Evolutionary conservation across 2,329 filamentous ascomycete genomes (phyloP).

Genomic region (Colletotrichum plurivorum): DNA sequence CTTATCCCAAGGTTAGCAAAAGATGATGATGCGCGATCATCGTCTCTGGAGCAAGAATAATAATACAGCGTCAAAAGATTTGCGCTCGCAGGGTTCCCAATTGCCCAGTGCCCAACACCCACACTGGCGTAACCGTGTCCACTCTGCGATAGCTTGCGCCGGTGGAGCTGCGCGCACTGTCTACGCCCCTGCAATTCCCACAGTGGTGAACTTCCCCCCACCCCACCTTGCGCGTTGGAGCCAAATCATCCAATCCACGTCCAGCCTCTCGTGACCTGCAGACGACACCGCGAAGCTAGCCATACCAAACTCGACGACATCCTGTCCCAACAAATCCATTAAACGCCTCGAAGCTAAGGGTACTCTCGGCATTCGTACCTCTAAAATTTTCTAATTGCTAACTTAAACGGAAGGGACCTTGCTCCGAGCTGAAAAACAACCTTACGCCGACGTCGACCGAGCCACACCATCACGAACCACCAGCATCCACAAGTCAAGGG

Average conservation of each 20-base stretch:
- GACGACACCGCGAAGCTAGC: background rate
- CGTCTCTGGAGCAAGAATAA: background rate
- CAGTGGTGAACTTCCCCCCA: constrained; percentile 8
- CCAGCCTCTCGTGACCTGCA: constrained; percentile 1
- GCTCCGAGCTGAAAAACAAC: constrained; percentile 27
- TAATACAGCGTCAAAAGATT: background rate
- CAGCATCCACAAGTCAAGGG: background rate
- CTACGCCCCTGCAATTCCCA: constrained; percentile 13
- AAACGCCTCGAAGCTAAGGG: background rate
- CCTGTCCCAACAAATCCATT: constrained; percentile 21
- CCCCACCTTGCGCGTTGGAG: background rate
- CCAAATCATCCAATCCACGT: constrained; percentile 15
- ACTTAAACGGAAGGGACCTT: background rate
- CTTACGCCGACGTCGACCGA: constrained; percentile 34
- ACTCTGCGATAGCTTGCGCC: background rate
- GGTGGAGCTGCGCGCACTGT: constrained; percentile 9
- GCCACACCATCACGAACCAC: background rate
- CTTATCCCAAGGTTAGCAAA: background rate
- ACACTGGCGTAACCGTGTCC: constrained; percentile 35
- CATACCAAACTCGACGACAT: constrained; percentile 8
- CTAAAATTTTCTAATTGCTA: background rate
- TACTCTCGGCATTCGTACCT: background rate
- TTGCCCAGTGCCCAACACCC: constrained; percentile 16
- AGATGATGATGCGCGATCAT: constrained; percentile 17
- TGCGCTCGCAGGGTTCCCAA: constrained; percentile 9